Base-by-base conservation (phyloP, 2,329 filamentous ascomycete genomes). In the Escovopsis sp. region DNA sequence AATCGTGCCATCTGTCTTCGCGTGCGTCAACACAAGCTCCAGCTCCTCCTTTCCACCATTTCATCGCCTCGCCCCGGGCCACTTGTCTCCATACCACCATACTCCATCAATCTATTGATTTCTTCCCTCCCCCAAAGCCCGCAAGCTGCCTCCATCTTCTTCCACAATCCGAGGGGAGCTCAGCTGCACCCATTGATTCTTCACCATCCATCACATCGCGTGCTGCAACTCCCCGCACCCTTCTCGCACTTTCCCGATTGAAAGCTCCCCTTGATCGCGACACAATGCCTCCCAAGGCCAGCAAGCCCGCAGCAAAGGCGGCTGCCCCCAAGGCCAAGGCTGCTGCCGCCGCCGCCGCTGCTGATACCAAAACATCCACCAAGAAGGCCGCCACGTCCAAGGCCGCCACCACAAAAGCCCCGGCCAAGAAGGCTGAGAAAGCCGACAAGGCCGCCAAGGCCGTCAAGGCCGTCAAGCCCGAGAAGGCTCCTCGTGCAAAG, bases 231-330 rank as follows among this genome's bases (percentile, higher is more conserved):
- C 26, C 23, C 39, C 26, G 12, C 23, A 6, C 8, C 18, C 30
- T 7, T n/a, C 15, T 26, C n/a, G 34, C 12, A 12, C 19, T 11
- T n/a, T 15, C 15, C 26, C 4, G 18, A 30, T 30, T 30, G 28
- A 10, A 6, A 30, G 28, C 10, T 30, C 28, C 28, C 10, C 28
- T 30, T 6, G 30, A 40, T 36, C 45, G 45, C 45, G 41, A 51
- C 54, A 53, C 53, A 48, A 61, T 61, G 58, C 53, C 59, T 42
- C 51, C 59, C 35, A 52, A 52, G 51, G 49, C 54, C 37, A 57
- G 15, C 15, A 15, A 54, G 50, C 45, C 54, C 28, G 26, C 53
- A 38, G 34, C 40, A 12, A 45, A 45, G 41, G 42, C 42, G 9
- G 26, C 39, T 41, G 49, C 49, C 44, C 34, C 51, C 26, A 58